phyloP scores from a whole-genome alignment of 148 eudicot genomes.

The Amaranthus cruentus region DNA sequence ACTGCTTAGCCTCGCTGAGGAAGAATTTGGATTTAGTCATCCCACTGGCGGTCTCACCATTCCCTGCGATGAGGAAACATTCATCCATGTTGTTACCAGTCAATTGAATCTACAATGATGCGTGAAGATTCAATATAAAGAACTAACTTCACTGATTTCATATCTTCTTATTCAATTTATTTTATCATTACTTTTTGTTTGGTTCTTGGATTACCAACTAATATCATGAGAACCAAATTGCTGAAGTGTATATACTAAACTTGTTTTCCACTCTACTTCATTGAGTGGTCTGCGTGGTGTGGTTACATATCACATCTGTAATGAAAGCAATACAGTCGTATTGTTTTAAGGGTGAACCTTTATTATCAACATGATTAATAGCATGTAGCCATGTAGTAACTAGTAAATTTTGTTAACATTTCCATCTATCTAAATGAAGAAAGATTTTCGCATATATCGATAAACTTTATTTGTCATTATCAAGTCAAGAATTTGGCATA shows the following conservation, averaged over 20 bases:
- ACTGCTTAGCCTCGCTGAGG: conserved; percentile 41
- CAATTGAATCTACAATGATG: conserved; percentile 19
- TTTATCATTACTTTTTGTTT: conserved; percentile 6
- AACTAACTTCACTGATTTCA: conserved; percentile 3
- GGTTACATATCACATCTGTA: conserved; percentile 2
- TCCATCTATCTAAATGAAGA: neutral
- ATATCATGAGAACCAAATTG: conserved; percentile 12
- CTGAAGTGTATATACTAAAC: conserved; percentile 12
- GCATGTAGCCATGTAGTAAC: neutral
- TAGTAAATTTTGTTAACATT: neutral
- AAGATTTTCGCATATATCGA: neutral
- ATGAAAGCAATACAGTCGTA: neutral
- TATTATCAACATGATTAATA: neutral
- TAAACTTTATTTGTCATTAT: neutral
- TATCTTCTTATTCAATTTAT: neutral
- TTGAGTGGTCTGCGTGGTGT: neutral
- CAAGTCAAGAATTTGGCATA: neutral
- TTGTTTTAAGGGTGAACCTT: conserved; percentile 8
- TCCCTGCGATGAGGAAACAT: conserved; percentile 47
- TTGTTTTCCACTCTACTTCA: conserved; percentile 6
- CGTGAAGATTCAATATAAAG: neutral
- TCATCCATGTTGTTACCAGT: conserved; percentile 32
- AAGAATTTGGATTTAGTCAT: conserved; percentile 53
- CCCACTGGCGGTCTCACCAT: conserved; percentile 58
- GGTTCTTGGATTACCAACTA: conserved; percentile 15